Base-by-base conservation (phyloP, 208 protist genomes). In the Lotmaria passim region DNA sequence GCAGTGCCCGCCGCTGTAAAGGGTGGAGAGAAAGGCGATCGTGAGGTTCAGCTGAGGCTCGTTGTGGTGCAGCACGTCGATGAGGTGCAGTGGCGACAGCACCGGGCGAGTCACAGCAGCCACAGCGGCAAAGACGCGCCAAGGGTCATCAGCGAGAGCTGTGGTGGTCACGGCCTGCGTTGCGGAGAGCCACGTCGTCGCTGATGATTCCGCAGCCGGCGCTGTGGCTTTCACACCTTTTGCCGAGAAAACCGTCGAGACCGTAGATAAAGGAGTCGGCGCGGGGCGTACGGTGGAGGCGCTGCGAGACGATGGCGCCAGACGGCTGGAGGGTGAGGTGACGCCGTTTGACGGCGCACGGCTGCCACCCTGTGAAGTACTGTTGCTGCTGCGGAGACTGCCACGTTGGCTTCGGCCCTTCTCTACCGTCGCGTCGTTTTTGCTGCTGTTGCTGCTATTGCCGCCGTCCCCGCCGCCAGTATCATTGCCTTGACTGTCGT, bases 1-100 rank as follows among this genome's bases (percentile, higher is more conserved):
- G 75, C 88, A 96, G 73, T 96, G 88, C 10, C 91, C 87, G 31
- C 91, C 91, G 43, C 85, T 78, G 73, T 85, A 87, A 23, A 86
- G 66, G 30, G 75, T 87, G 44, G 73, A 73, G 6, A 96, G 55
- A 62, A 93, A 96, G 65, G 61, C 79, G 14, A 91, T 23, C 15
- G 83, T 78, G 6, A 94, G 34, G 56, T 72, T 72, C 31, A 93
- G 72, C 59, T 83, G 76, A 33, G 69, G 58, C 47, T 93, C 86
- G 77, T 89, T 81, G 51, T 85, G 78, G 53, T 85, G 83, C 48
- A 89, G 60, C 30, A 90, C 64, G 64, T 94, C 86, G 0, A 70
- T 67, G 10, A 93, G 44, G 59, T 79, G 78, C 23, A 94, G 76
- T 15, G 91, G 91, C 0, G 86, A 79, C 31, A 83, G 62, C 19